These are phyloP conservation scores for Pholiota adiposa DNA, from an alignment of 1,284 basidiomycete species.

Conservation along the genomic window DNA sequence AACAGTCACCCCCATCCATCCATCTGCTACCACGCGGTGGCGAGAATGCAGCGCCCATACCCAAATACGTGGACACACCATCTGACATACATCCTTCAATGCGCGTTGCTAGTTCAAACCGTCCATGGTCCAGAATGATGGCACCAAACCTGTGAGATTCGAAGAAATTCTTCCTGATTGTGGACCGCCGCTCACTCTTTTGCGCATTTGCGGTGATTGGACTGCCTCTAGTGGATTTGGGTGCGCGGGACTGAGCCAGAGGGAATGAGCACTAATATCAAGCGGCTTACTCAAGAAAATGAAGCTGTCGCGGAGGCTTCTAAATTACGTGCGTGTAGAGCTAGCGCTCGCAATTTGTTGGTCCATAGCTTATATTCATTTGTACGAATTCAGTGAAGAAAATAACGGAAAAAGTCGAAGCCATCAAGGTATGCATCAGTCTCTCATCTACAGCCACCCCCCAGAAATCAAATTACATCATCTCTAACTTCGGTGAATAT, in stretches of 20 bases:
- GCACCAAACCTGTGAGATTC: slow-evolving; percentile 64
- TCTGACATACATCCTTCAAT: slow-evolving; percentile 3
- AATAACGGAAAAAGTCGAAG: slow-evolving; percentile 57
- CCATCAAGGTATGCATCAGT: slow-evolving; percentile 59
- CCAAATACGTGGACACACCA: slow-evolving; percentile 3
- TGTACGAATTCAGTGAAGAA: slow-evolving; percentile 63
- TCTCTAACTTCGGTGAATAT: not conserved
- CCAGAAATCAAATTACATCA: not conserved
- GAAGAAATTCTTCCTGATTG: not conserved
- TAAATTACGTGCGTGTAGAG: slow-evolving; percentile 44
- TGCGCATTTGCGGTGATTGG: not conserved
- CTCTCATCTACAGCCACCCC: too few species aligned
- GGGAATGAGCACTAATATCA: slow-evolving; percentile 28
- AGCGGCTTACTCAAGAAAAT: not conserved
- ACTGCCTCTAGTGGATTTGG: slow-evolving; percentile 65
- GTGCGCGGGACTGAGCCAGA: slow-evolving; percentile 41
- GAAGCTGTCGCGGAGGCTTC: slow-evolving; percentile 52
- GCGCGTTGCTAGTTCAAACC: slow-evolving; percentile 60
- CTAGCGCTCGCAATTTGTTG: not conserved
- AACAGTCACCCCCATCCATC: not conserved
- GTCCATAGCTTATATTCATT: not conserved
- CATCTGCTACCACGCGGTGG: not conserved
- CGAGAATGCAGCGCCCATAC: slow-evolving; percentile 4
- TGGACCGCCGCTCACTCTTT: not conserved
- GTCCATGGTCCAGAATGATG: slow-evolving; percentile 77